A percentile compares a stretch with the other conserved stretches of the same genome.
Conservation (phyloP, 352 stramenopile genomes). For the Aphanomyces cochlioides region DNA sequence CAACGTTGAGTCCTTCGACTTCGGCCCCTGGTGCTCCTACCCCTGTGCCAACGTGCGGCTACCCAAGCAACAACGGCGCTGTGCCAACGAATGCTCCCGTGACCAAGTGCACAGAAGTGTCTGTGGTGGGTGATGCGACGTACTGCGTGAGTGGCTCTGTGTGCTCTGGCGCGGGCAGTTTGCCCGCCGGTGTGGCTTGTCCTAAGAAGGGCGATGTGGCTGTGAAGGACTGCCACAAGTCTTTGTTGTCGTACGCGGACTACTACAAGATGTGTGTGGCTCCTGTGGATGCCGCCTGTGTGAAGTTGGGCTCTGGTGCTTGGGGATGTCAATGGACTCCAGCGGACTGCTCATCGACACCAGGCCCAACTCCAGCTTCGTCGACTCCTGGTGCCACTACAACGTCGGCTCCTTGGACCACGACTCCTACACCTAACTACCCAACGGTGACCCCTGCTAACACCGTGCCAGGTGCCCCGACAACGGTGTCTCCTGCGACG, state of each 20-base stretch:
- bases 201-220: slow-evolving; percentile 38
- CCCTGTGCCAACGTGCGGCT: neutral
- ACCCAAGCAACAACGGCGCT: neutral
- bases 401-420: neutral
- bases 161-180: slow-evolving; percentile 33
- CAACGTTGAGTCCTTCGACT: neutral
- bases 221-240: slow-evolving; percentile 33
- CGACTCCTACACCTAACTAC: neutral
- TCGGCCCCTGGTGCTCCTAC: neutral
- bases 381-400: neutral
- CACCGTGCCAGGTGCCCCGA: neutral
- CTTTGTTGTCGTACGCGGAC: slow-evolving; percentile 32
- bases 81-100: neutral
- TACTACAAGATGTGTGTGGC: slow-evolving; percentile 35
- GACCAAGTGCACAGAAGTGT: neutral
- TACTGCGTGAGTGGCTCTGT: slow-evolving; percentile 47
- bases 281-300: slow-evolving; percentile 41
- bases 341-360: neutral
- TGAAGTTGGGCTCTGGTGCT: slow-evolving; percentile 29
- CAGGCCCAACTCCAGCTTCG: neutral
- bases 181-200: slow-evolving; percentile 34
- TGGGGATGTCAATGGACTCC: slow-evolving; percentile 37
- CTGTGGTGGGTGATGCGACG: slow-evolving; percentile 40
- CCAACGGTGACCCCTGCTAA: neutral
- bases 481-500: neutral